Evolutionary conservation across 495 filamentous ascomycete genomes (phyloP), one percentile per base, ranked within the genome.

Genomic region (Extremus antarcticus): DNA sequence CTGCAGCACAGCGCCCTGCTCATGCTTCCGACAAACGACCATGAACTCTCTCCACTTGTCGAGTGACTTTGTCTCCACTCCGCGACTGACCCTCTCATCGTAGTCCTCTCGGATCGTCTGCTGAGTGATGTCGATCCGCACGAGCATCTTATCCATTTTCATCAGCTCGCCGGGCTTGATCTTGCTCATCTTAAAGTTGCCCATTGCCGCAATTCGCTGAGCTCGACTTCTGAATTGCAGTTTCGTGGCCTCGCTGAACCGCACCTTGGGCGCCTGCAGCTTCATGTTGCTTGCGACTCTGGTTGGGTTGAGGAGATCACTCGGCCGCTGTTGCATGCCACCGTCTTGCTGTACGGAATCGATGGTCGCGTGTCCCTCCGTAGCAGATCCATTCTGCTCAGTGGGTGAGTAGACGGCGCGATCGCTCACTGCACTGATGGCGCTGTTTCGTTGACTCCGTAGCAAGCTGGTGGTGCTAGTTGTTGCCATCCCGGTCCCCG

Each of bases 61-160:
- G 21, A 78, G 65, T 0, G 74, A 73, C 43, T 76, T 69, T n/a
- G 78, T 78, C 49, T 83, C 78, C 54, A 80, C 77, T 47, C 78
- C 76, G 53, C 78, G 61, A 55, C 79, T 85, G 43, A 77, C 74
- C 57, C 84, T 85, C 66, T 88, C 85, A 25, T 79, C 75, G 53
- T 81, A 88, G 55, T 86, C 82, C 3, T 23, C 25, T 3, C 73
- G 71, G 9, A 87, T 62, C 0, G 70, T 68, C 56, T 80, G 73
- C 19, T 66, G 32, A 0, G 81, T 78, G 32, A 73, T 67, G 57
- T 88, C 84, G 15, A 85, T 74, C 11, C 80, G 74, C 9, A 88
- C 78, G 11, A 88, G 75, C 85, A 88, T 88, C 39, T 76, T 83
- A 62, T 87, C 84, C 64, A 83, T 82, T 64, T 87, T 87, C 53